A percentile compares a stretch with the other conserved stretches of the same genome.
Conservation (phyloP, 2,329 filamentous ascomycete species). For the Diplodia mutila region DNA sequence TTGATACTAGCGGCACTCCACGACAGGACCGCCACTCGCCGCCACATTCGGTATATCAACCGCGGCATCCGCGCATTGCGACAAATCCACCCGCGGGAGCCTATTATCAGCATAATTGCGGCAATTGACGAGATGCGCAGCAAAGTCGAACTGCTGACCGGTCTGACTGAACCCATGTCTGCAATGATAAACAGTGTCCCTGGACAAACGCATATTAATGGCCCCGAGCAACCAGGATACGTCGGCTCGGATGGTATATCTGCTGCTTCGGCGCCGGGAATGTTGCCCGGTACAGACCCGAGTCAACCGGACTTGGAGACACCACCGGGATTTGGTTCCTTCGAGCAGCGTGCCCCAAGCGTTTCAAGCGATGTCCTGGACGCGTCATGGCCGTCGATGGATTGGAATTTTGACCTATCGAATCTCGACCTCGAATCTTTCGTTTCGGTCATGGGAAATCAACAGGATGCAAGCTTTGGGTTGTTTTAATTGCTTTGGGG, state of each 20-base stretch:
- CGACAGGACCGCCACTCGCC: constrained; percentile 9
- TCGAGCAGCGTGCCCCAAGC: constrained; percentile 14
- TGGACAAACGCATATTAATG: background rate
- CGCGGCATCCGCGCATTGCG: constrained; percentile 21
- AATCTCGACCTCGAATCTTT: constrained; percentile 24
- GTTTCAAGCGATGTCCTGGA: constrained; percentile 19
- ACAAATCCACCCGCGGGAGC: constrained; percentile 10
- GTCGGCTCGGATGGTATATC: background rate
- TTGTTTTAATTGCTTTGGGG: no score
- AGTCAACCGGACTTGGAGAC: constrained; percentile 12
- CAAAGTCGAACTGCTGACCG: constrained; percentile 19
- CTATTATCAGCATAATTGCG: constrained; percentile 20
- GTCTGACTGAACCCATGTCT: background rate
- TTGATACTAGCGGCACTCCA: constrained; percentile 23
- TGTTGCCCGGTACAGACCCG: constrained; percentile 1
- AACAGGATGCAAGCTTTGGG: constrained; percentile 8
- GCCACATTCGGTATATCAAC: constrained; percentile 20
- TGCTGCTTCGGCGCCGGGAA: background rate
- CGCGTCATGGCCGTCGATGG: constrained; percentile 19
- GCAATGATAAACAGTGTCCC: background rate
- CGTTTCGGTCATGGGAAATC: constrained; percentile 24
- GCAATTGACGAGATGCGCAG: constrained; percentile 17
- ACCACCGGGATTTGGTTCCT: constrained; percentile 2
- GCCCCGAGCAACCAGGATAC: background rate
- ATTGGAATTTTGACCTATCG: constrained; percentile 26